Evolutionary conservation across 2,329 filamentous ascomycete genomes (phyloP), one percentile per base, ranked within the genome.

Genomic region (Neofusicoccum kwambonambiense): DNA sequence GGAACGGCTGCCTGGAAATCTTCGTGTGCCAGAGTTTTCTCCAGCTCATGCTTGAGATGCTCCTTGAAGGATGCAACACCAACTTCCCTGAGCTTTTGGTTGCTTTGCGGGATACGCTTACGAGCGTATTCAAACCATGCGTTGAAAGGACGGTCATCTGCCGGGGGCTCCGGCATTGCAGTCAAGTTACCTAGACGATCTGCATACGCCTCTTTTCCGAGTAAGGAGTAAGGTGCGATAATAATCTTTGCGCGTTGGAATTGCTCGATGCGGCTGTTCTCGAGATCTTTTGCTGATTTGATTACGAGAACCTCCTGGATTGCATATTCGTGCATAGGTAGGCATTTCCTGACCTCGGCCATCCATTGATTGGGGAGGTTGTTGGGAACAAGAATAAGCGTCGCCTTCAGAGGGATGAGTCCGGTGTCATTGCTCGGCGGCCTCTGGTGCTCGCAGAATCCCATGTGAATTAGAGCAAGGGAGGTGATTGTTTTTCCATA

Each of bases 401-500:
- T 90, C 4, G 86, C 87, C 15, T 83, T 80, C 0, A 82, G 74
- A 0, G 82, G 72, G 15, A 85, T 76, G 1, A 78, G 68, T 1
- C 75, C 70, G 44, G 72, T 72, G 1, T 51, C 13, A 19, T 42
- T 13, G 3, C 11, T 22, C 4, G 62, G 42, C 15, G 73, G 66
- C 19, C 11, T 66, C 47, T 52, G 65, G 11, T 42, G 62, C 45
- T 60, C 27, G 52, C 57, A 66, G 35, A 79, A 78, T 50, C 83
- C 79, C 3, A 76, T 73, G 41, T 85, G 78, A 35, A 89, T 82
- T 8, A 90, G 73, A 0, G 81, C 86, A 12, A 90, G 78, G 2
- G 82, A 83, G 0, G 84, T 83, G 1, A 87, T 83, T 0, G 88
- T 90, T 70, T 91, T 90, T 0, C 89, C 89, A 70, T 88, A 90